Conservation (phyloP, 2,329 filamentous ascomycete genomes). For the Dothistroma septosporum region DNA sequence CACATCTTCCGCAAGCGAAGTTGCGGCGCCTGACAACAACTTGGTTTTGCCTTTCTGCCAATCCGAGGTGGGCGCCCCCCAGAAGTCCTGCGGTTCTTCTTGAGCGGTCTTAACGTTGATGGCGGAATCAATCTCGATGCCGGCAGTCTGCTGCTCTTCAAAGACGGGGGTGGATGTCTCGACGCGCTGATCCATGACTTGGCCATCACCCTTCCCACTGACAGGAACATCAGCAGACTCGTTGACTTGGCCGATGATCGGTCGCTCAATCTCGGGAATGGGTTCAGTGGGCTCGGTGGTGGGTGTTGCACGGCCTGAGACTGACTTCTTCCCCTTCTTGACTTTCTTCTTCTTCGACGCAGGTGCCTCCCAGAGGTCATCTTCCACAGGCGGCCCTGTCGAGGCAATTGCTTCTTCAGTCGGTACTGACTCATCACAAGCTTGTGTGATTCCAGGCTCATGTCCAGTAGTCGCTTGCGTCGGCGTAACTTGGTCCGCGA, state of each 20-base stretch:
- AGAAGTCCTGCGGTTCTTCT: constrained; percentile 7
- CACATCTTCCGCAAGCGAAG: background rate
- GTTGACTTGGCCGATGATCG: too few relatives aligned
- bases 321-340: constrained; percentile 27
- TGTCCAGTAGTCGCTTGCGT: background rate
- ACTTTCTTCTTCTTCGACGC: constrained; percentile 30
- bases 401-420: background rate
- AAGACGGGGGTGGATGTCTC: background rate
- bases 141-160: background rate
- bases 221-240: background rate
- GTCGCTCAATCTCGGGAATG: background rate
- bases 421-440: background rate
- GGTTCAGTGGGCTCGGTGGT: background rate
- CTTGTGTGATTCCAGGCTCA: background rate
- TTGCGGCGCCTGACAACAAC: background rate
- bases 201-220: background rate
- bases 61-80: constrained; percentile 18
- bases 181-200: background rate
- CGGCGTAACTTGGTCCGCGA: background rate
- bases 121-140: background rate
- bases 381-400: background rate
- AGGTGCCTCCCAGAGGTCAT: constrained; percentile 13
- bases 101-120: background rate
- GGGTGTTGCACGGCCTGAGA: background rate
- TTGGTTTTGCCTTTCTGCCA: constrained; percentile 31